A percentile compares a stretch with the other conserved stretches of the same genome.
These are phyloP conservation scores for Durotheca rogersii DNA, from an alignment of 495 filamentous ascomycete genomes.

Conservation along the genomic window DNA sequence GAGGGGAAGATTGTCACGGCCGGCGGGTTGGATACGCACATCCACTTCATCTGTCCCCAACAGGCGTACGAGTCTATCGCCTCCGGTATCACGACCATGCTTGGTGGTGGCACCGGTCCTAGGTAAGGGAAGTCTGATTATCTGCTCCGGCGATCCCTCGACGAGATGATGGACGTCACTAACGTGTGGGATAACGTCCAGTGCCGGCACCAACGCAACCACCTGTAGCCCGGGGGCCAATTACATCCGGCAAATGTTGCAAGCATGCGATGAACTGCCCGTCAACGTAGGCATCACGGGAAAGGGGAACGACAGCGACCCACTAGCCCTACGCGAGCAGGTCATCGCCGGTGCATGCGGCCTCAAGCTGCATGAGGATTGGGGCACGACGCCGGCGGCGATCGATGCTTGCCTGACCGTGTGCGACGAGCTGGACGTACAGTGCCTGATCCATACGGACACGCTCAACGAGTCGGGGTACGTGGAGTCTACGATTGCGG, in stretches of 20 bases:
- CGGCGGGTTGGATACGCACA: constrained; percentile 89
- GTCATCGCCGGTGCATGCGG: constrained; percentile 82
- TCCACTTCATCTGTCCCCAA: constrained; percentile 97
- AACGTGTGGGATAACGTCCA: no score
- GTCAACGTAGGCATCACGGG: constrained; percentile 93
- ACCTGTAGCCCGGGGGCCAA: constrained; percentile 88
- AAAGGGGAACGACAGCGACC: constrained; percentile 89
- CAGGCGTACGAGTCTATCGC: constrained; percentile 84
- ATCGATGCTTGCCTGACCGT: constrained; percentile 88
- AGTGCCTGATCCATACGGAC: constrained; percentile 96
- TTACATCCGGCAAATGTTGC: constrained; percentile 90
- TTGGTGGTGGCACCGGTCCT: constrained; percentile 93
- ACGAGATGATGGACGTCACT: no score
- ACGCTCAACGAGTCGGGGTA: constrained; percentile 97
- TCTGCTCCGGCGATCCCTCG: no score
- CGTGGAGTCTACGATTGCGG: constrained; percentile 85
- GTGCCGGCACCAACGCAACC: constrained; percentile 90
- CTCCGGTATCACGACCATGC: constrained; percentile 86
- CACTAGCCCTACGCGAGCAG: constrained; percentile 74
- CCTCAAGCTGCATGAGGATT: constrained; percentile 96
- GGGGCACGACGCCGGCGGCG: constrained; percentile 88
- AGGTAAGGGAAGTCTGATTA: constrained; percentile 55
- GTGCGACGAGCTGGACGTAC: constrained; percentile 89
- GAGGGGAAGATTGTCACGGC: constrained; percentile 93
- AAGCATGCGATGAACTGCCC: constrained; percentile 82